These are phyloP conservation scores for Sphaerulina vaccinii DNA, from an alignment of 2,329 filamentous ascomycete genomes.

Conservation along the genomic window DNA sequence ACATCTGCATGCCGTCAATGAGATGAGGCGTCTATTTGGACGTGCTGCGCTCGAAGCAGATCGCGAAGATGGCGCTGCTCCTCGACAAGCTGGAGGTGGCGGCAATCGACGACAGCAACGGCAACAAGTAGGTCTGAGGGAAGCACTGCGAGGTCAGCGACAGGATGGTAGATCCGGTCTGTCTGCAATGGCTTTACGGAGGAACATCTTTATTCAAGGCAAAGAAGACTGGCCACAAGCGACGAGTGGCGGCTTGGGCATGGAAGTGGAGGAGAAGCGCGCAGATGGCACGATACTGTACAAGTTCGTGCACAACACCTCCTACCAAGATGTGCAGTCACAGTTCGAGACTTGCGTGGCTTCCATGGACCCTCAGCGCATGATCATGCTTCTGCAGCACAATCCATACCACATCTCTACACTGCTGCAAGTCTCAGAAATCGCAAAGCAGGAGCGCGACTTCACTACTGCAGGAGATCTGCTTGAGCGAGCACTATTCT, in stretches of 20 bases:
- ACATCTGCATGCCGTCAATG: constrained; percentile 80
- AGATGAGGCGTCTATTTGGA: constrained; percentile 79
- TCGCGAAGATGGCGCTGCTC: constrained; percentile 51
- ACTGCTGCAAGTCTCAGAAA: constrained; percentile 87
- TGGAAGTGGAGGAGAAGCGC: constrained; percentile 65
- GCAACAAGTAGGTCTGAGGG: constrained; percentile 58
- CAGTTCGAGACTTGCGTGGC: constrained; percentile 79
- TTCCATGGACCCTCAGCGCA: constrained; percentile 75
- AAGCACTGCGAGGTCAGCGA: constrained; percentile 52
- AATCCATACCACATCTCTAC: constrained; percentile 91
- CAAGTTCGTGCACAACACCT: constrained; percentile 69
- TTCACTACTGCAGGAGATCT: constrained; percentile 82
- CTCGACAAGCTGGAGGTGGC: constrained; percentile 27
- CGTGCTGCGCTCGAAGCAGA: constrained; percentile 59
- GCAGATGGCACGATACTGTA: constrained; percentile 67
- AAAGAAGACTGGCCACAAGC: constrained; percentile 84
- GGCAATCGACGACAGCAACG: constrained; percentile 39
- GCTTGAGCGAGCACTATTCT: constrained; percentile 86
- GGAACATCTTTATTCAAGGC: constrained; percentile 81
- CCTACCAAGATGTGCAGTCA: constrained; percentile 72
- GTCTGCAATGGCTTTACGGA: constrained; percentile 67
- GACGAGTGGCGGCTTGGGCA: constrained; percentile 76
- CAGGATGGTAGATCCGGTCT: constrained; percentile 62
- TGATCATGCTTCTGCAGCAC: constrained; percentile 71
- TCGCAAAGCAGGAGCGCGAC: constrained; percentile 88